Base-by-base conservation (phyloP, 768 basidiomycete species). In the Kockovaella imperatae region DNA sequence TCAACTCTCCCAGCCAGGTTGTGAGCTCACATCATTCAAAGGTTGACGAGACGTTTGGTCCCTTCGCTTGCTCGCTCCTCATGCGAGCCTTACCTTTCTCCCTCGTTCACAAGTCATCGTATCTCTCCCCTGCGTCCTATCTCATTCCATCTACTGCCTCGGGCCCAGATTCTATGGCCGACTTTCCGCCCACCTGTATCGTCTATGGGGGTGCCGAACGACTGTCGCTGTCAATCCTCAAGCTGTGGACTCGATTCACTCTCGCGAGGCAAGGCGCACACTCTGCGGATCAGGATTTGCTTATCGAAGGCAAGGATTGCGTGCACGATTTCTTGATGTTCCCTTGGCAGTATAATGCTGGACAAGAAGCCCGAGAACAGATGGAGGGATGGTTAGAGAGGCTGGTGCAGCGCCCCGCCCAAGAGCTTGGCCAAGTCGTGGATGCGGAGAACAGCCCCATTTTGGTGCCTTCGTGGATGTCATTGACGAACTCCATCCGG, bases 311-410 rank as follows among this genome's bases (percentile, higher is more conserved):
- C 7, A 42, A 39, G 17, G 64, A 62, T 29, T 45, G 48, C 1
- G 57, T 61, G 1, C 64, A 66, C 24, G 64, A 66, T 40, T 62
- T 62, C 38, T 57, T 58, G 53, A 66, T 66, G 21, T 66, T 66
- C 47, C 64, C 64, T 2, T 66, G 64, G 64, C 56, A 57, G 53
- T n/a, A n/a, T n/a, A n/a, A n/a, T n/a, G n/a, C n/a, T n/a, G n/a
- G n/a, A n/a, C n/a, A n/a, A n/a, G n/a, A n/a, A n/a, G n/a, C n/a
- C n/a, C n/a, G n/a, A n/a, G n/a, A n/a, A n/a, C n/a, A n/a, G n/a
- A n/a, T n/a, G n/a, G n/a, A n/a, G n/a, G n/a, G n/a, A n/a, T n/a
- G n/a, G n/a, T n/a, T n/a, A n/a, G n/a, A n/a, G n/a, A n/a, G n/a
- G n/a, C n/a, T n/a, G n/a, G n/a, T n/a, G n/a, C n/a, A n/a, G n/a